phyloP scores from a whole-genome alignment of 768 basidiomycete species.

The Suillus brevipes region DNA sequence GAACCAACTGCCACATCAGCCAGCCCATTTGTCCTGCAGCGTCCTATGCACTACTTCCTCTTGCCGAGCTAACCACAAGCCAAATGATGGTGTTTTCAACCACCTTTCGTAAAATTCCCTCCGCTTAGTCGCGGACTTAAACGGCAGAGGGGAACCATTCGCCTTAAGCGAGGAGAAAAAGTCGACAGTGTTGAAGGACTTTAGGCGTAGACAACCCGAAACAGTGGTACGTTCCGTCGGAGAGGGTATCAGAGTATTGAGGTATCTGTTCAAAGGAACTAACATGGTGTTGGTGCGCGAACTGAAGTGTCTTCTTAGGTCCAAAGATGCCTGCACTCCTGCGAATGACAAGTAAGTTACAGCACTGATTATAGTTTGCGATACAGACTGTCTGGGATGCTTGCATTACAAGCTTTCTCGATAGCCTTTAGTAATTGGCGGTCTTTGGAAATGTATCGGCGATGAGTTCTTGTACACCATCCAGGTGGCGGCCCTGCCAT shows the following conservation, averaged over 20 bases:
- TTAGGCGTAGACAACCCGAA: constrained; percentile 47
- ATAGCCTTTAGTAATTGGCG: constrained; percentile 67
- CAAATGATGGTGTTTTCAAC: constrained; percentile 76
- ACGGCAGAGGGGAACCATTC: constrained; percentile 71
- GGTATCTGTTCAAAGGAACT: constrained; percentile 88
- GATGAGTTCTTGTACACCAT: constrained; percentile 79
- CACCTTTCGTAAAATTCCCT: constrained; percentile 78
- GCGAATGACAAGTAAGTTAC: constrained; percentile 3
- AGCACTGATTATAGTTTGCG: background rate
- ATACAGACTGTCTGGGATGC: constrained; percentile 52
- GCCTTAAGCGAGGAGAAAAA: constrained; percentile 75
- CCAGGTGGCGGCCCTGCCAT: constrained; percentile 60
- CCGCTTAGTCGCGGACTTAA: constrained; percentile 63
- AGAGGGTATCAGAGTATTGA: constrained; percentile 82
- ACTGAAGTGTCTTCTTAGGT: constrained; percentile 78
- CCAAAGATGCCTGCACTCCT: constrained; percentile 66
- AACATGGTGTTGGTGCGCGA: constrained; percentile 84
- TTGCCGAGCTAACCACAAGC: constrained; percentile 75
- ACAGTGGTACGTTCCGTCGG: constrained; percentile 44
- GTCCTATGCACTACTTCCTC: constrained; percentile 68
- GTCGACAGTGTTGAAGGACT: constrained; percentile 65
- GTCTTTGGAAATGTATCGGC: constrained; percentile 85
- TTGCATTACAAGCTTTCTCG: constrained; percentile 57
- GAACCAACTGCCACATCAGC: background rate
- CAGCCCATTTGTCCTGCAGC: constrained; percentile 34